These are phyloP conservation scores for Cystobasidium tubakii DNA, from an alignment of 768 basidiomycete species.

Conservation along the genomic window DNA sequence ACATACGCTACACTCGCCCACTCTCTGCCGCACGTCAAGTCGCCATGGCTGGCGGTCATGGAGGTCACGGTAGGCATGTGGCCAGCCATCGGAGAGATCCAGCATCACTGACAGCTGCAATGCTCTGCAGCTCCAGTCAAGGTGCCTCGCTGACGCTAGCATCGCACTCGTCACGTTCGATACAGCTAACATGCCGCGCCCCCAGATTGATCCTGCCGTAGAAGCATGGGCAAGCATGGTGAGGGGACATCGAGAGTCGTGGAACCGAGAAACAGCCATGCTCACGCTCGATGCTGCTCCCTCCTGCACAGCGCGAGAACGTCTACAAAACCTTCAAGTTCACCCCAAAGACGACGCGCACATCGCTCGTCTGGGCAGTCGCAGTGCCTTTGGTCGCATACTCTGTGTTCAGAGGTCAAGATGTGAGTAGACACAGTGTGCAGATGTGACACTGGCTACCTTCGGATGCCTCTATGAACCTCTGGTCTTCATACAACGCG, in stretches of 20 bases:
- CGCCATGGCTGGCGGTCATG: slow-evolving; percentile 27
- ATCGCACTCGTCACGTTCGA: too few species aligned
- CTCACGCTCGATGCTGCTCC: not conserved
- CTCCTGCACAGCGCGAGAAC: slow-evolving; percentile 34
- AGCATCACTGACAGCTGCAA: too few species aligned
- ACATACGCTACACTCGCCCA: not conserved
- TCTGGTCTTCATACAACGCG: too few species aligned
- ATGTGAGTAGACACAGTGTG: not conserved
- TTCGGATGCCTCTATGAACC: too few species aligned
- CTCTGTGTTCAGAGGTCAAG: slow-evolving; percentile 11
- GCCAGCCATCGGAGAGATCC: too few species aligned
- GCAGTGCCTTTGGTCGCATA: slow-evolving; percentile 13
- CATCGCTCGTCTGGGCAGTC: not conserved
- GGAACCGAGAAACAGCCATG: not conserved
- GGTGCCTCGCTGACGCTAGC: too few species aligned
- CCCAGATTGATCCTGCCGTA: slow-evolving; percentile 23
- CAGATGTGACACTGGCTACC: too few species aligned
- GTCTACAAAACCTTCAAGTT: slow-evolving; percentile 39
- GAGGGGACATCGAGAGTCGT: too few species aligned
- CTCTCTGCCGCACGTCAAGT: too few species aligned
- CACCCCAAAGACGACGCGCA: slow-evolving; percentile 20
- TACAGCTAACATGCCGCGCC: not conserved
- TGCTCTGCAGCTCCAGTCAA: slow-evolving; percentile 12
- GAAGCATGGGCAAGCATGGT: slow-evolving; percentile 34
- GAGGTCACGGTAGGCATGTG: slow-evolving; percentile 7